Evolutionary conservation across 2,329 filamentous ascomycete species (phyloP), one percentile per base, ranked within the genome.

Genomic region (Penicillium brasilianum): DNA sequence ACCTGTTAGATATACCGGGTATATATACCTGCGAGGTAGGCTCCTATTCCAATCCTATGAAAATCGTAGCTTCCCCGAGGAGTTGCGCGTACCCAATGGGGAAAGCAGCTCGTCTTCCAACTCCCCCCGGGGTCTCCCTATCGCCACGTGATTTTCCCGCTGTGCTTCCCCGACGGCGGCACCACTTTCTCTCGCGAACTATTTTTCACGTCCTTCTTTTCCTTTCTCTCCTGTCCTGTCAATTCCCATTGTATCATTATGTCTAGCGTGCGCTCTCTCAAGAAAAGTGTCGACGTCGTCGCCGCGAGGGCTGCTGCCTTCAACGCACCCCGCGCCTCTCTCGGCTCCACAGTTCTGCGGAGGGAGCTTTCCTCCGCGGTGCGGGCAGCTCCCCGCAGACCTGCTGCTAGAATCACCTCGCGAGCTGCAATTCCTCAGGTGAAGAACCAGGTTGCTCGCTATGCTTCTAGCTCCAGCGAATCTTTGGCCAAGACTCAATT

Each of bases 401-500:
- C 59, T 59, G 58, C 50, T 55, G 30, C 60, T 34, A 60, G 63
- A 56, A 32, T 62, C 25, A 58, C 59, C 50, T 39, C 62, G 52
- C 65, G 62, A 43, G 60, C 34, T 37, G 52, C 56, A 16, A 55
- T 65, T 61, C 48, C 60, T 1, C 68, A 59, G 36, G 41, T 58
- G 48, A 66, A 62, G 16, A 44, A 52, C 5, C 64, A 66, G 25
- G 37, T 55, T 53, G 64, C 71, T 41, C 71, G 77, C 41, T 72
- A 72, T 72, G 74, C 74, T 7, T 78, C 77, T 7, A 71, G 71
- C 34, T 66, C 68, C 5, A 65, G 62, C 41, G 64, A 68, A 20
- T 59, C 70, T 10, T 62, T 79, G 60, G 74, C 73, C 37, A 75
- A 75, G 78, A 96, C 92, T 2, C 88, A 89, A 30, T 83, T 97